phyloP scores from a whole-genome alignment of 176 grass and related monocot species.

The Microstegium vimineum region DNA sequence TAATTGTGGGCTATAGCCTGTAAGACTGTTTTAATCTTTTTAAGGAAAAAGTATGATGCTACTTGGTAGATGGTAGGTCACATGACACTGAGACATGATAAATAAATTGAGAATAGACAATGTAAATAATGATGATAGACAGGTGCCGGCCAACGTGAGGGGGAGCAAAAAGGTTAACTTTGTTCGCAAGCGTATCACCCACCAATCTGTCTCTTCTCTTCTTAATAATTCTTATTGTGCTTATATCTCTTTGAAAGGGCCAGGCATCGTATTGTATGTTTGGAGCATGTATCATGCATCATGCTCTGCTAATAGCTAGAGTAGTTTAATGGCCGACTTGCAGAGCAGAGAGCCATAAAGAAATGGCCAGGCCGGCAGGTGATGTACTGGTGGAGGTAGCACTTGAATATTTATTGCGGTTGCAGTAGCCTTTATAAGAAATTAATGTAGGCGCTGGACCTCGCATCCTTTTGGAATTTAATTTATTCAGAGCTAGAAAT shows the following conservation, averaged over 20 bases:
- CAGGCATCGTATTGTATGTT: not conserved
- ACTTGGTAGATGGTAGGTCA: no score
- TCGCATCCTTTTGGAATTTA: not conserved
- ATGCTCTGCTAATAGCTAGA: no score
- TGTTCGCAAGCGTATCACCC: not conserved
- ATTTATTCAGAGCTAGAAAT: no score
- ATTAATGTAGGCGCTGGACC: not conserved
- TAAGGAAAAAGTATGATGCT: no score
- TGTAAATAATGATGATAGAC: not conserved
- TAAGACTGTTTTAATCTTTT: no score
- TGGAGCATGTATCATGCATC: not conserved
- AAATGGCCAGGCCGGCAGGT: slow-evolving; percentile 23
- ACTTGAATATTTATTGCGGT: not conserved
- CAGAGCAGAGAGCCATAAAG: not conserved
- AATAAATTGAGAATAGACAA: not conserved
- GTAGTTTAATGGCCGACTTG: slow-evolving; percentile 6
- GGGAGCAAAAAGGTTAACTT: slow-evolving; percentile 8
- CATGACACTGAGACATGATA: not conserved
- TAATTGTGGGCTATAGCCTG: no score
- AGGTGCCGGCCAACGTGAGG: not conserved
- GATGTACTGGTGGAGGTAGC: not conserved
- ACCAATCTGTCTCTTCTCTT: not conserved
- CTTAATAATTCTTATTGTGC: no score
- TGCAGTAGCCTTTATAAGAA: not conserved
- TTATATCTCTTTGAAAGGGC: not conserved